These are phyloP conservation scores for Capsicum pubescens DNA, from an alignment of 257 asterid species.

Conservation along the genomic window DNA sequence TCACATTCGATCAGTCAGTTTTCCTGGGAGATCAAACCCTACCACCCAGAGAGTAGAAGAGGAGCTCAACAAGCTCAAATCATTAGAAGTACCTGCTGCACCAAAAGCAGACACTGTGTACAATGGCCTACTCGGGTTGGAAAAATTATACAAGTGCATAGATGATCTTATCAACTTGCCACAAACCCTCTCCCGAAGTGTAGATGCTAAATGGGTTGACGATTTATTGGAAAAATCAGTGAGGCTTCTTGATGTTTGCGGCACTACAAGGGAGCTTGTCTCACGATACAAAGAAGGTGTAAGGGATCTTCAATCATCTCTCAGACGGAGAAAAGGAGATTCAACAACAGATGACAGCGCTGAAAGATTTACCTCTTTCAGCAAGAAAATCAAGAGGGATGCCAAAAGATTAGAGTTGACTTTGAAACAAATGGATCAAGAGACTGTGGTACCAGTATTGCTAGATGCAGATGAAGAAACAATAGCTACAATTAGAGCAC, in stretches of 20 bases:
- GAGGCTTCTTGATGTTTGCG: constrained; percentile 42
- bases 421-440: constrained; percentile 37
- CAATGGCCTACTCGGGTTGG: constrained; percentile 31
- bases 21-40: constrained; percentile 33
- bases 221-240: constrained; percentile 39
- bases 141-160: constrained; percentile 32
- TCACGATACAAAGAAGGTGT: constrained; percentile 36
- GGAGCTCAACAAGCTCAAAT: constrained; percentile 24
- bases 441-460: constrained; percentile 22
- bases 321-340: constrained; percentile 45
- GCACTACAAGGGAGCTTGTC: constrained; percentile 34
- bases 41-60: constrained; percentile 23
- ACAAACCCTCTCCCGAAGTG: constrained; percentile 32
- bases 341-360: constrained; percentile 25
- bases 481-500: constrained; percentile 33
- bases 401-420: constrained; percentile 22
- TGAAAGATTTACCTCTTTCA: constrained; percentile 26
- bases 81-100: not conserved
- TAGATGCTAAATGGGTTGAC: constrained; percentile 23
- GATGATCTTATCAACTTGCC: constrained; percentile 45
- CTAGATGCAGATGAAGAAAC: constrained; percentile 40
- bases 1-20: constrained; percentile 24
- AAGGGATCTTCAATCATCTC: constrained; percentile 41
- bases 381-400: constrained; percentile 38
- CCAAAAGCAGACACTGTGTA: constrained; percentile 29